Base-by-base conservation (phyloP, 2,329 filamentous ascomycete genomes). In the Scytalidium lignicola region DNA sequence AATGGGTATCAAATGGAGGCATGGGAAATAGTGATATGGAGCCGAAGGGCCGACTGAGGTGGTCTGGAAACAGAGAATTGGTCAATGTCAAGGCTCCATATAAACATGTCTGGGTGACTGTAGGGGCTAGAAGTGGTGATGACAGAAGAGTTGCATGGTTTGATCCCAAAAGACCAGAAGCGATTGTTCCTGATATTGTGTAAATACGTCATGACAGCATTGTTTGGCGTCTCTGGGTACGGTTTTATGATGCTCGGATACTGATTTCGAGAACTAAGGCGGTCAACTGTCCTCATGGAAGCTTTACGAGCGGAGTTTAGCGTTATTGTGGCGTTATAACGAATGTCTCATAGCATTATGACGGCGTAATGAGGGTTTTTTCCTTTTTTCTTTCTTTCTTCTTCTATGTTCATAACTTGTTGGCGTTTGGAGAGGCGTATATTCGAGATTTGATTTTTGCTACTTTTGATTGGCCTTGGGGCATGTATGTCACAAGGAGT, bases 1-100 rank as follows among this genome's bases (percentile, higher is more conserved):
- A 89, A 64, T 92, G 88, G 88, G 78, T 82, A 12, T 60, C 64
- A 48, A 84, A 86, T 58, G 83, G 81, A 2, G 88, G 88, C 2
- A 67, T 91, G 26, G 88, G 88, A 46, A 82, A 82, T 63, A 81
- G 79, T 56, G 72, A 77, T 53, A 82, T 83, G 75, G 71, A 70
- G 52, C 71, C 58, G 2, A 51, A 58, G 72, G 47, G 74, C 10
- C 72, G 82, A 15, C 68, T 83, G 21, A 72, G 78, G 57, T 85
- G 82, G 82, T 71, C 66, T 8, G 82, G 82, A 20, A 67, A 70
- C 52, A 73, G 82, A 39, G 80, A 85, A 68, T 74, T 73, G 0
- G 71, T 75, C 49, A 70, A 73, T 54, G 70, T 72, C 39, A 73
- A 72, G 32, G 67, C 71, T 10, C 74, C 78, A 4, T 73, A 76